Evolutionary conservation across 2,329 filamentous ascomycete genomes (phyloP).

Genomic region (Herpotrichia juniperi): DNA sequence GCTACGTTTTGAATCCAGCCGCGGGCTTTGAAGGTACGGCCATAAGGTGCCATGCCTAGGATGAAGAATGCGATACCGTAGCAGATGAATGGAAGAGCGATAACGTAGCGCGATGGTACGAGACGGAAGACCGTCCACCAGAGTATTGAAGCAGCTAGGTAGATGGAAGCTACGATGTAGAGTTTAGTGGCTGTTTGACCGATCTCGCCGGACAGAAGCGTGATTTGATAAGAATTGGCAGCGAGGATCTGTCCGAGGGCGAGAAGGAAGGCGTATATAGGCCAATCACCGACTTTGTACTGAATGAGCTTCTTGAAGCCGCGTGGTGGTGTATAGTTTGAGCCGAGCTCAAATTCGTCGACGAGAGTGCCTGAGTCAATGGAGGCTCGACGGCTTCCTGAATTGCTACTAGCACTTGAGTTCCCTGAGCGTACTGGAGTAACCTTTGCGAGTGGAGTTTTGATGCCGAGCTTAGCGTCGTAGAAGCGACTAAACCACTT

Average conservation of each 20-base stretch:
- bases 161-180: conserved; percentile 24
- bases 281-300: conserved; percentile 31
- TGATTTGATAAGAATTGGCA: conserved; percentile 59
- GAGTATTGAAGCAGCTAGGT: conserved; percentile 42
- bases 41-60: conserved; percentile 67
- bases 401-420: not conserved
- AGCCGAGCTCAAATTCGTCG: conserved; percentile 27
- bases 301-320: conserved; percentile 27
- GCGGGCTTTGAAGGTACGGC: conserved; percentile 44
- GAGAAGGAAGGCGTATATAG: conserved; percentile 28
- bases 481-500: conserved; percentile 61
- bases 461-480: conserved; percentile 23
- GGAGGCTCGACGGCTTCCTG: conserved; percentile 1
- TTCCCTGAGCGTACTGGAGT: not conserved
- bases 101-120: conserved; percentile 61
- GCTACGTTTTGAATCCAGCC: conserved; percentile 66
- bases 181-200: conserved; percentile 38
- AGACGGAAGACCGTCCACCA: conserved; percentile 70
- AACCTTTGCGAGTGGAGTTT: conserved; percentile 8
- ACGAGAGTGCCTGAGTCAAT: conserved; percentile 3
- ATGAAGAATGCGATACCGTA: conserved; percentile 69
- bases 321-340: conserved; percentile 24
- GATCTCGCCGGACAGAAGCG: conserved; percentile 67
- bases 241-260: conserved; percentile 28
- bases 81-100: conserved; percentile 67